These are phyloP conservation scores for Hypoxylon perforatum DNA, from an alignment of 495 filamentous ascomycete species.

Conservation along the genomic window DNA sequence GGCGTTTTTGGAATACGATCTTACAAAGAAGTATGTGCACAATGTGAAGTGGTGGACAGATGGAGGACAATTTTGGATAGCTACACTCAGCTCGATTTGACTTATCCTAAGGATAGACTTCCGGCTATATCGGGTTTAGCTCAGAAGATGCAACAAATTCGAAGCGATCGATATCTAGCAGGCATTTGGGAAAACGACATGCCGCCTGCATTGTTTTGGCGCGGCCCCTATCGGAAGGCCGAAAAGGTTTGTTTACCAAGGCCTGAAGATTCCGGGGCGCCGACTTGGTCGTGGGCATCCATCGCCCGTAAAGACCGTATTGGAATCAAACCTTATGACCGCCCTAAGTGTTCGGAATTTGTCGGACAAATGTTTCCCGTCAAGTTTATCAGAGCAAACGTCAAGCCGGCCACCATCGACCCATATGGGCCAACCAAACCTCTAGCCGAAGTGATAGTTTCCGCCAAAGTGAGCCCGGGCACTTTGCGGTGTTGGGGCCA, in stretches of 20 bases:
- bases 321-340: background rate
- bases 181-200: slow-evolving; percentile 11
- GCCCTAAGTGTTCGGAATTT: slow-evolving; percentile 1
- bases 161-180: slow-evolving; percentile 10
- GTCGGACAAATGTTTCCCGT: slow-evolving; percentile 5
- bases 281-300: background rate
- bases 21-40: background rate
- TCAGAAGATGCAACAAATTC: slow-evolving; percentile 1
- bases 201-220: slow-evolving; percentile 22
- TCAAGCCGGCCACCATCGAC: slow-evolving; percentile 2
- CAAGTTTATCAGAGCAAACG: slow-evolving; percentile 1
- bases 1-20: background rate
- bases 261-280: background rate
- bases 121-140: slow-evolving; percentile 2
- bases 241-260: background rate
- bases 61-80: background rate
- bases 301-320: background rate
- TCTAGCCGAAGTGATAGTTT: background rate
- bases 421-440: background rate
- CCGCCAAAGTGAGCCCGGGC: background rate
- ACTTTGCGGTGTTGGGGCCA: background rate
- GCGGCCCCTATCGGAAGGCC: background rate
- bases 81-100: background rate
- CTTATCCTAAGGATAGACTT: background rate
- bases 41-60: background rate